These are phyloP conservation scores for Sarocladium brachiariae DNA, from an alignment of 2,329 filamentous ascomycete genomes.

Conservation along the genomic window DNA sequence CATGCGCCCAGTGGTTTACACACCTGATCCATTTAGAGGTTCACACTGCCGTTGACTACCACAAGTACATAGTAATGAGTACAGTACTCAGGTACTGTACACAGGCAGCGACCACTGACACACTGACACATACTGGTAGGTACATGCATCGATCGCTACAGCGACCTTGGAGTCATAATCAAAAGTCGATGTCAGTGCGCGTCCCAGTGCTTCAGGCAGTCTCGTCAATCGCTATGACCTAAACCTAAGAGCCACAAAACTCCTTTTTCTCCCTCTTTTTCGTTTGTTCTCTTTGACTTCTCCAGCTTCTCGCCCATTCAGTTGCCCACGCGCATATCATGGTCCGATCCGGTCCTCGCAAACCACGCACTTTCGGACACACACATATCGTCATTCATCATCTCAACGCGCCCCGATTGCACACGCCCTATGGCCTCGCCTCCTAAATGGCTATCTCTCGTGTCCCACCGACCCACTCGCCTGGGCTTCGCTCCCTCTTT, in stretches of 20 bases:
- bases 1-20: too few species aligned
- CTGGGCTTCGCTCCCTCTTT: background rate
- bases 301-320: background rate
- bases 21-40: too few species aligned
- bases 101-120: too few species aligned
- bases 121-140: too few species aligned
- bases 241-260: too few species aligned
- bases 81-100: too few species aligned
- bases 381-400: background rate
- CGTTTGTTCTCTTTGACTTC: background rate
- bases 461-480: background rate
- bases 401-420: background rate
- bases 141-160: too few species aligned
- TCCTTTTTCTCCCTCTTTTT: background rate
- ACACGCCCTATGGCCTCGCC: background rate
- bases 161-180: background rate
- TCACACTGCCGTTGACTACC: too few species aligned
- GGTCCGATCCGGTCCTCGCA: background rate
- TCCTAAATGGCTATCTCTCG: conserved; percentile 2
- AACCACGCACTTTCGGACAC: background rate
- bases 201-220: too few species aligned
- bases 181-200: background rate
- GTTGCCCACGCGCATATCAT: background rate
- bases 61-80: too few species aligned
- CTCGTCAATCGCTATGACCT: too few species aligned